phyloP scores from a whole-genome alignment of 495 filamentous ascomycete genomes.

The Talaromyces wortmannii region DNA sequence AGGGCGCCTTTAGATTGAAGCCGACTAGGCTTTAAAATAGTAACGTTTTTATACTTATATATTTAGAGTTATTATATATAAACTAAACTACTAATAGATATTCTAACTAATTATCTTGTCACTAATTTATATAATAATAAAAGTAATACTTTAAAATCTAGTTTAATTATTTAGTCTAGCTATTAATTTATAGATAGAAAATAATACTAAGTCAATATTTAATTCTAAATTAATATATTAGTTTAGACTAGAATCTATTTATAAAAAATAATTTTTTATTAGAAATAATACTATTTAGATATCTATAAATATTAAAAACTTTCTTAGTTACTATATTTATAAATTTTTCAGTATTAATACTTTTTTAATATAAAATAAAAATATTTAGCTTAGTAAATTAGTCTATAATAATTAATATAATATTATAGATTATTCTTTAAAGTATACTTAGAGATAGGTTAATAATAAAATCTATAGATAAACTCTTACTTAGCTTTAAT shows the following conservation, averaged over 20 bases:
- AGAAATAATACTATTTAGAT: slow-evolving; percentile 3
- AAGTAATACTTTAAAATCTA: slow-evolving; percentile 2
- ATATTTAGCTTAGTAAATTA: background rate
- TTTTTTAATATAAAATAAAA: background rate
- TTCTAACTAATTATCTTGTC: slow-evolving; percentile 1
- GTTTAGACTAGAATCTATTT: background rate
- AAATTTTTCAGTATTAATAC: background rate
- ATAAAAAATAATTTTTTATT: slow-evolving; percentile 1
- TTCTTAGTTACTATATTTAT: slow-evolving; percentile 2
- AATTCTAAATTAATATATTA: slow-evolving; percentile 5
- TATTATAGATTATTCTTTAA: background rate
- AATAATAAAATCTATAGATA: background rate
- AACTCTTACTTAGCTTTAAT: background rate
- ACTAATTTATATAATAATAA: slow-evolving; percentile 5
- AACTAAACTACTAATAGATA: background rate
- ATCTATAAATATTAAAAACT: slow-evolving; percentile 2
- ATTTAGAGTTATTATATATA: slow-evolving; percentile 5
- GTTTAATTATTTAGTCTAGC: slow-evolving; percentile 1
- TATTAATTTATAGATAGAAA: slow-evolving; percentile 5
- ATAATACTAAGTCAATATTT: slow-evolving; percentile 2
- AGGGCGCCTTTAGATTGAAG: background rate
- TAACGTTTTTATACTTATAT: slow-evolving; percentile 5
- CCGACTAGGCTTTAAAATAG: background rate
- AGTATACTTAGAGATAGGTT: background rate
- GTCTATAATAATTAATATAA: background rate